Conservation (phyloP, 1,284 basidiomycete genomes). For the Microbotryum violaceum region DNA sequence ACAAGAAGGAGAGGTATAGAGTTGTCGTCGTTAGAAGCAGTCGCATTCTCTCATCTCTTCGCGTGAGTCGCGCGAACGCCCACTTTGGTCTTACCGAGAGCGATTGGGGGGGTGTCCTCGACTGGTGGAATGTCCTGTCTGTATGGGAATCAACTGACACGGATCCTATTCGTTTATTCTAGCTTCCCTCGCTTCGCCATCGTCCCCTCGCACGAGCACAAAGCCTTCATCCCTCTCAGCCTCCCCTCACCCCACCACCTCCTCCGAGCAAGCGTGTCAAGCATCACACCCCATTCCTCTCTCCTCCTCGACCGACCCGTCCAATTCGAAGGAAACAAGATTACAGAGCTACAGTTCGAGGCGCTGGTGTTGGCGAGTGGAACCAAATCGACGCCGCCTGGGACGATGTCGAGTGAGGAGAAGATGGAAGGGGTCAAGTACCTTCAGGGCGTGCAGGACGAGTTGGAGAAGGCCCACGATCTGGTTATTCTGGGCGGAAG, state of each 20-base stretch:
- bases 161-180: background rate
- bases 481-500: constrained; percentile 47
- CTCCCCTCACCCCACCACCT: constrained; percentile 21
- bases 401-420: constrained; percentile 30
- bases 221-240: constrained; percentile 32
- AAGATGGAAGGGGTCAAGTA: constrained; percentile 36
- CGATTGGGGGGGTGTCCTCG: background rate
- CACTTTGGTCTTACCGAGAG: constrained; percentile 1
- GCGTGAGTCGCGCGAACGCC: constrained; percentile 19
- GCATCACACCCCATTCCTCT: constrained; percentile 1
- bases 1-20: constrained; percentile 10
- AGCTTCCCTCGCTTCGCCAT: constrained; percentile 19
- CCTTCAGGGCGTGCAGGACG: constrained; percentile 33
- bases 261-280: constrained; percentile 11
- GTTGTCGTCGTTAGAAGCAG: constrained; percentile 35
- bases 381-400: constrained; percentile 35
- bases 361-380: constrained; percentile 43
- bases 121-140: background rate
- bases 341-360: constrained; percentile 36
- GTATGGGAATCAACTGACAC: background rate
- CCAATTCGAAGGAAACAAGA: constrained; percentile 9
- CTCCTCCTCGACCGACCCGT: constrained; percentile 15
- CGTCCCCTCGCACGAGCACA: constrained; percentile 18
- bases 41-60: constrained; percentile 36
- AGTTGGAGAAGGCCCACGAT: constrained; percentile 38